phyloP scores from a whole-genome alignment of 2,329 filamentous ascomycete species.

The Aspergillus persii region DNA sequence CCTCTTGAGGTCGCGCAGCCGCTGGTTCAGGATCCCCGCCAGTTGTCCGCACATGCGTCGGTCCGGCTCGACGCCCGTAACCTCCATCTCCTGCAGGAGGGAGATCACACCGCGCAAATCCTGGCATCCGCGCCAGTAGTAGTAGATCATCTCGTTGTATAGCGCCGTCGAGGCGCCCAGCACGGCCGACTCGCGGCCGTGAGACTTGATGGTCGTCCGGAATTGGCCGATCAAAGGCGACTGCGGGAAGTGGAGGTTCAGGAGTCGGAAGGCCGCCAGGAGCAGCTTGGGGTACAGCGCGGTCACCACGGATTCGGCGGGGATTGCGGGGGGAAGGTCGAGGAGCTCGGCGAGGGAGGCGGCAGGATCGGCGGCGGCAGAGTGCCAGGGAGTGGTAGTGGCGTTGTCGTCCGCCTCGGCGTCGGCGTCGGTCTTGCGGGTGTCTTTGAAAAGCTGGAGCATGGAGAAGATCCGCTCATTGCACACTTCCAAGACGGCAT shows the following conservation, averaged over 20 bases:
- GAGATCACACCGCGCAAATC: conserved; percentile 41
- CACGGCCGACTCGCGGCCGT: conserved; percentile 43
- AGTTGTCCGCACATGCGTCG: conserved; percentile 33
- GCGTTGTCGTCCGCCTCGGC: background rate
- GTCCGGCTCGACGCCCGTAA: conserved; percentile 40
- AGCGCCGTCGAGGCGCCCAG: conserved; percentile 42
- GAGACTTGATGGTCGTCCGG: conserved; percentile 38
- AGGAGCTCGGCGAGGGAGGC: conserved; percentile 14
- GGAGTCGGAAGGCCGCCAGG: conserved; percentile 40
- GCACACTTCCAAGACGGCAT: conserved; percentile 40
- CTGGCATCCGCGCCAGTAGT: conserved; percentile 42
- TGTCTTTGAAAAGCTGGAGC: conserved; percentile 26
- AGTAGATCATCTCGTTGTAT: conserved; percentile 45
- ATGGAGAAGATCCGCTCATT: conserved; percentile 41
- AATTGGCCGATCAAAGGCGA: conserved; percentile 42
- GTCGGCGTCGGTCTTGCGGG: background rate
- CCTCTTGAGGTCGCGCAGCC: conserved; percentile 20
- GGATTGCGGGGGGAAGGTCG: conserved; percentile 32
- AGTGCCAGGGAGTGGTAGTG: background rate
- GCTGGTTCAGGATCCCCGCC: conserved; percentile 28
- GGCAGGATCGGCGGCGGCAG: background rate
- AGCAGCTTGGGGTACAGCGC: conserved; percentile 43
- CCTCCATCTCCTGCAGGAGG: conserved; percentile 45
- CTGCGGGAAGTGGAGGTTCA: conserved; percentile 40
- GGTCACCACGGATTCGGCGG: conserved; percentile 31